Base-by-base conservation (phyloP, 208 protist species). In the Leishmania arabica region DNA sequence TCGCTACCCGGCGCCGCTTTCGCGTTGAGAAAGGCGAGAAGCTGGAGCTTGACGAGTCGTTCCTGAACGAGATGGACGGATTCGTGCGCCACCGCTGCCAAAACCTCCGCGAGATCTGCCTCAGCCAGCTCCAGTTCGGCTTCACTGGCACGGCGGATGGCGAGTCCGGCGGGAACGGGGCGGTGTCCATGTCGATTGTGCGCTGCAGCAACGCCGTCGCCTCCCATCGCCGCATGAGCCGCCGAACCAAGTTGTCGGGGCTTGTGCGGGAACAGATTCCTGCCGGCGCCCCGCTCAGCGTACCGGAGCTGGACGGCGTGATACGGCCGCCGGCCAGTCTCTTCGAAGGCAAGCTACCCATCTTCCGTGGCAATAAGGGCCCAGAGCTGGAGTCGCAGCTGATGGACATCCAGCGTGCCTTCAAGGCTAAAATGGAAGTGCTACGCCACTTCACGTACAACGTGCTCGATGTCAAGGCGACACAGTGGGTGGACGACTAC, bases 381-480 rank as follows among this genome's bases (percentile, higher is more conserved):
- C 93, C 95, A n/a, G 97, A 99, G 87, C 98, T 99, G 62, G 95
- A 97, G 85, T 96, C 97, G 68, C 95, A 95, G 85, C 91, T 99
- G 21, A 72, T 95, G 56, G 97, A 99, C 77, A 99, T 99, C 80
- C 98, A 99, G 92, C 92, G 91, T 40, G 88, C 93, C 77, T 99
- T 99, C 85, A 95, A 98, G 80, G 77, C 89, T 15, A 97, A 98
- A 88, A 97, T 99, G 87, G 90, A 95, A 70, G 84, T 91, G 75
- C 91, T 99, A 49, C 92, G 93, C 19, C 84, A 92, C 73, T 89
- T 99, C 60, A 90, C 97, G 53, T 99, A 99, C 84, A 91, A 98
- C 85, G 98, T 99, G 78, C 93, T 99, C 66, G 98, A 99, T 82
- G 98, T 99, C 54, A 99, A 99, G 89, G 92, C 96, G 15, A 99